Conservation (phyloP, 2,329 filamentous ascomycete genomes). For the Monilinia vaccinii-corymbosi region DNA sequence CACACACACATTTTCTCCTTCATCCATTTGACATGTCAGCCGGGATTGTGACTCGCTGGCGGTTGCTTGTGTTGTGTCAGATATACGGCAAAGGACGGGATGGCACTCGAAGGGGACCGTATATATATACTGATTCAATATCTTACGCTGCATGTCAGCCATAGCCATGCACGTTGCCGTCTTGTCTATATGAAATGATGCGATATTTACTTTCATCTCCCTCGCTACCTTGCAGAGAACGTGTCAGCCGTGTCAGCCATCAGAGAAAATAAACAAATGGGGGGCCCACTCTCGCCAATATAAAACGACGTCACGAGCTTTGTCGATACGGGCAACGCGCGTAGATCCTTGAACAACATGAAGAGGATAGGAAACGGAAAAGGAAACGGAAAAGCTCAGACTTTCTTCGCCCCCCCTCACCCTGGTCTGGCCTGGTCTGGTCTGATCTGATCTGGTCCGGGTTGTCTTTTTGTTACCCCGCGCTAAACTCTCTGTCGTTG, state of each 20-base stretch:
- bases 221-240: background rate
- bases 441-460: too few relatives aligned
- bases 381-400: background rate
- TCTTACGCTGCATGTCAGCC: background rate
- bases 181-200: background rate
- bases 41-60: background rate
- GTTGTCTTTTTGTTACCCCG: background rate
- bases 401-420: too few relatives aligned
- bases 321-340: background rate
- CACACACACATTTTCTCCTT: too few relatives aligned
- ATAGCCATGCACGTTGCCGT: slow-evolving; percentile 3
- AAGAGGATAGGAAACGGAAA: background rate
- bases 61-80: background rate
- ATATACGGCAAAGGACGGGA: background rate
- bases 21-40: background rate
- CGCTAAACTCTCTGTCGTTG: background rate
- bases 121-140: too few relatives aligned
- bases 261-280: background rate
- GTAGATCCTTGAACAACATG: background rate
- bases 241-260: background rate
- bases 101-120: background rate
- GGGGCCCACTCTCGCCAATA: slow-evolving; percentile 1
- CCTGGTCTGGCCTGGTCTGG: background rate
- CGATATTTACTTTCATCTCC: background rate
- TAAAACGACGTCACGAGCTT: slow-evolving; percentile 4